Evolutionary conservation across 805 yeast genomes (phyloP).

Genomic region (Zygoascus bituminiphila): DNA sequence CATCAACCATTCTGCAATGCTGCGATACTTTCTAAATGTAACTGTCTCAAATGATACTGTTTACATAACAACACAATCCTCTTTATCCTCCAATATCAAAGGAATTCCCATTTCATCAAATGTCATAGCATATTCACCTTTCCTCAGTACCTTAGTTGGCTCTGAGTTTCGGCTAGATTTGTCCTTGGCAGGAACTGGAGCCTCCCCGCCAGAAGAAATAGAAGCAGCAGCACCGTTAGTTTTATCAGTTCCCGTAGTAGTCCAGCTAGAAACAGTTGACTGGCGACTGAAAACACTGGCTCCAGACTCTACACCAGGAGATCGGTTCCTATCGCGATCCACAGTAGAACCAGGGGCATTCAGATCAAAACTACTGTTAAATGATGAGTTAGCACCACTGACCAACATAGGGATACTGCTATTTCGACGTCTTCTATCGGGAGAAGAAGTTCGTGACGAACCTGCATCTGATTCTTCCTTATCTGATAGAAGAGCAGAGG

Average conservation of each 20-base stretch:
- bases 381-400: neutral
- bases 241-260: constrained; percentile 1
- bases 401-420: neutral
- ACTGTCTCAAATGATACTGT: too few species aligned
- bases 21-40: too few species aligned
- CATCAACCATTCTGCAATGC: too few species aligned
- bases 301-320: neutral
- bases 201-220: neutral
- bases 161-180: neutral
- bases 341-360: neutral
- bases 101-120: constrained; percentile 31
- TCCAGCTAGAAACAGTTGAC: constrained; percentile 7
- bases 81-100: constrained; percentile 17
- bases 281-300: neutral
- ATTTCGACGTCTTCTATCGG: neutral
- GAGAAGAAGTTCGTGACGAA: neutral
- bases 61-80: constrained; percentile 28
- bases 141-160: neutral
- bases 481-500: neutral
- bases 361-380: neutral
- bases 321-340: neutral
- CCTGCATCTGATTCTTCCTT: neutral
- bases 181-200: neutral
- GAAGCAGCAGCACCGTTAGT: neutral
- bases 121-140: constrained; percentile 21